Base-by-base conservation (phyloP, 257 asterid genomes). In the Cynanchum wilfordii region DNA sequence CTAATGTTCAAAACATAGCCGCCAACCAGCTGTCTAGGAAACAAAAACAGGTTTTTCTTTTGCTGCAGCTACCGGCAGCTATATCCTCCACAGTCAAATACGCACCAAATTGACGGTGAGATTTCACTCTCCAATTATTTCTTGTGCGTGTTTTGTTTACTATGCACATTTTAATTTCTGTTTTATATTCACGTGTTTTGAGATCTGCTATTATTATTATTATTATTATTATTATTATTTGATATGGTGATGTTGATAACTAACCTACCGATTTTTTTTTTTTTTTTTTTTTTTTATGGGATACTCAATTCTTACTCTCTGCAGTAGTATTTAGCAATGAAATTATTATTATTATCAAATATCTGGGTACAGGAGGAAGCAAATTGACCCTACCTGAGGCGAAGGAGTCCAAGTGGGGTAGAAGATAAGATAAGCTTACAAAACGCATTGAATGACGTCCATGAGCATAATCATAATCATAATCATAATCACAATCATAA, bases 381-480 rank as follows among this genome's bases (percentile, higher is more conserved):
- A 38, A 22, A 36, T 7, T 45, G 27, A 52, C 25, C 75, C 69
- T 66, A 60, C 69, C 16, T 20, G 63, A 30, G 50, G 76, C 49
- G 50, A 10, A 9, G 19, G 75, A 40, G 33, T 54, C 20, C n/a
- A 17, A 49, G 24, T 42, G 45, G 9, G 45, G 45, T 8, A 56
- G 29, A 59, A 47, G 79, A 76, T 69, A 69, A 69, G 74, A 54
- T 60, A 22, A 49, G 69, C 57, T 60, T 15, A 52, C 51, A 10
- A 52, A 15, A 65, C 55, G 56, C 72, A 74, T 45, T 60, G 17
- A 64, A 10, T 71, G 56, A 71, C 44, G 68, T 44, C 29, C 13
- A 40, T 24, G 10, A n/a, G 6, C 16, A 42, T 56, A 10, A 33
- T 10, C 13, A 40, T 5, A n/a, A 5, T 5, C 38, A 33, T 33